These are phyloP conservation scores for Solanum pennellii DNA, from an alignment of 257 asterid genomes.

Conservation along the genomic window DNA sequence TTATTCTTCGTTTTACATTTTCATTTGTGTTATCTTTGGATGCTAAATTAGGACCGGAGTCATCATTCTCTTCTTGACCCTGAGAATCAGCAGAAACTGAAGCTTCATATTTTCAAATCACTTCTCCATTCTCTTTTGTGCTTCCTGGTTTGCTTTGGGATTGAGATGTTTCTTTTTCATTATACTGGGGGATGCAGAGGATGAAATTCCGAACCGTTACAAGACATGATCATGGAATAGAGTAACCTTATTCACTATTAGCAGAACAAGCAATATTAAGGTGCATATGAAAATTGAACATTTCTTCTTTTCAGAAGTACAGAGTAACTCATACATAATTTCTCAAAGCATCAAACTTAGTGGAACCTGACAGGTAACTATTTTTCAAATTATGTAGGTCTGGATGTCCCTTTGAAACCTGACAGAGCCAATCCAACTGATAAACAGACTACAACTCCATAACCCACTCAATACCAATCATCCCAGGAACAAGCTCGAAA, in stretches of 20 bases:
- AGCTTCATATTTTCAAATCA: constrained; percentile 14
- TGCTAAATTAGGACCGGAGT: constrained; percentile 42
- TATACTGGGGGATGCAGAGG: constrained; percentile 46
- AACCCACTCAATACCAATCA: background rate
- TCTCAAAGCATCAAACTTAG: background rate
- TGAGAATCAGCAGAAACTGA: constrained; percentile 20
- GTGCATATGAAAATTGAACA: background rate
- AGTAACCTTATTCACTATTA: constrained; percentile 30
- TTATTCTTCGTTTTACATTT: constrained; percentile 15
- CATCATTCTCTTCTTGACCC: constrained; percentile 20
- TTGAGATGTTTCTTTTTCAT: constrained; percentile 33
- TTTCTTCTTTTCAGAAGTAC: background rate
- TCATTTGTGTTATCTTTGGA: constrained; percentile 2
- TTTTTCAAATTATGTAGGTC: background rate
- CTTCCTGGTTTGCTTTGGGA: constrained; percentile 20
- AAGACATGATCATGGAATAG: constrained; percentile 20
- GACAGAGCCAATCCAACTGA: background rate
- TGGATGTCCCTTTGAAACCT: background rate
- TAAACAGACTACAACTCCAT: background rate
- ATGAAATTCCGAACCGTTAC: constrained; percentile 39
- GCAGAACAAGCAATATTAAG: background rate
- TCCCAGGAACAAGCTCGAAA: background rate
- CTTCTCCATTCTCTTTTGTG: constrained; percentile 16
- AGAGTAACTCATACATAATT: background rate
- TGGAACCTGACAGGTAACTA: background rate